Conservation (phyloP, 2,329 filamentous ascomycete genomes). For the Byssochlamys sp. region DNA sequence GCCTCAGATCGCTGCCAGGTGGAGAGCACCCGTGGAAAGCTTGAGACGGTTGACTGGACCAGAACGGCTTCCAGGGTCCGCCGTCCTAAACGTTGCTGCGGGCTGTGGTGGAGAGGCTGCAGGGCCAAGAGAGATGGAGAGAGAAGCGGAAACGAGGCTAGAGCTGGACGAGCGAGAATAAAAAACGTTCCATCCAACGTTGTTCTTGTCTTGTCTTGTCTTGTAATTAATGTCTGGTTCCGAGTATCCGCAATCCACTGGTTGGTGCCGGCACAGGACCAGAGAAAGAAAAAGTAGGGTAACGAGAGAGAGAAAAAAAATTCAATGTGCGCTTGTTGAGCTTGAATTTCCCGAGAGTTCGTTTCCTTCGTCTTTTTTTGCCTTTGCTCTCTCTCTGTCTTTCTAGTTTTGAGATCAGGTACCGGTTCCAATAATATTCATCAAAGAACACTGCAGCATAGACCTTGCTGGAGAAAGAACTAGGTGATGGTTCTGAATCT, state of each 20-base stretch:
- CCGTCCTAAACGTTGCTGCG: neutral
- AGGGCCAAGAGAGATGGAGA: neutral
- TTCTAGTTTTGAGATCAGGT: neutral
- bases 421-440: neutral
- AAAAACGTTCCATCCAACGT: neutral
- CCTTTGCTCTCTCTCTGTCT: neutral
- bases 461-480: neutral
- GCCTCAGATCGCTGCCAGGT: conserved; percentile 5
- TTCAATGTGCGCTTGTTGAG: neutral
- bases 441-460: neutral
- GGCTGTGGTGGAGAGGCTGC: neutral
- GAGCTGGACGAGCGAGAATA: neutral
- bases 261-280: neutral
- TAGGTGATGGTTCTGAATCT: neutral
- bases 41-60: neutral
- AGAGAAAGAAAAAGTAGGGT: neutral
- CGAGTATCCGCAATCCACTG: conserved; percentile 9
- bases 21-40: neutral
- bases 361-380: neutral
- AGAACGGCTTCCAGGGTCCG: neutral
- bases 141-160: neutral
- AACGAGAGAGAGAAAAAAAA: conserved; percentile 1
- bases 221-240: conserved; percentile 9
- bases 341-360: neutral
- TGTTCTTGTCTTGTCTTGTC: neutral